Base-by-base conservation (phyloP, 306 rosid genomes). In the Argentina anserina region DNA sequence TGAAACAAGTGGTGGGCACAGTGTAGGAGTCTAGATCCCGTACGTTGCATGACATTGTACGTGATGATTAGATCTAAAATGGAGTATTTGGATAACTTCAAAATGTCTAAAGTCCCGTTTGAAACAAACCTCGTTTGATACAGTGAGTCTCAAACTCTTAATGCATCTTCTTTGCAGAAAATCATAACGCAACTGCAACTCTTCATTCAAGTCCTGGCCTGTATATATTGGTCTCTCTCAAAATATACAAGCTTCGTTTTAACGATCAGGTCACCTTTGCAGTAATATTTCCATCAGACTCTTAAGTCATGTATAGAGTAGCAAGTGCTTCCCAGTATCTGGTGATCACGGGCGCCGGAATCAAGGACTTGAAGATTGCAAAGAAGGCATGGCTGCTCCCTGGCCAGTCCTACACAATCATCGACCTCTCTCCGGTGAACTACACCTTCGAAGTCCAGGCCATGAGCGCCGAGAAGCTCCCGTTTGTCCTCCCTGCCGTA, bases 361-460 rank as follows among this genome's bases (percentile, higher is more conserved):
- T 77, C 52, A 0, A 0, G 33, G 80, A 85, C 69, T 59, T 87
- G 1, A 85, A 83, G 58, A 73, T 85, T 0, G 86, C 84, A 9
- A 85, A 85, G 72, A 83, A 85, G 55, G 81, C 85, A 70, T 81
- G 82, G 86, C 20, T 88, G 9, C 13, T 72, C 1, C 88, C 92
- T 0, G 82, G 85, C 2, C 87, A 85, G 23, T 69, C 55, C 33
- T 70, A 28, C 52, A 5, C 76, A 17, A 3, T 34, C 50, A 63
- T 85, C 42, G 87, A 85, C 72, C 68, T 88, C 9, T 72, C 92
- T 12, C 87, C 90, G 0, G 88, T 83, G 0, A 88, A 85, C 76
- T 88, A 88, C 81, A 88, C 90, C 31, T 88, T 88, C 76, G 75
- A 88, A 18, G 86, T 88, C 3, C 88, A 88, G 40, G 92, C 92